Conservation (phyloP, 345 rosid genomes). For the Melaleuca quinquenervia region DNA sequence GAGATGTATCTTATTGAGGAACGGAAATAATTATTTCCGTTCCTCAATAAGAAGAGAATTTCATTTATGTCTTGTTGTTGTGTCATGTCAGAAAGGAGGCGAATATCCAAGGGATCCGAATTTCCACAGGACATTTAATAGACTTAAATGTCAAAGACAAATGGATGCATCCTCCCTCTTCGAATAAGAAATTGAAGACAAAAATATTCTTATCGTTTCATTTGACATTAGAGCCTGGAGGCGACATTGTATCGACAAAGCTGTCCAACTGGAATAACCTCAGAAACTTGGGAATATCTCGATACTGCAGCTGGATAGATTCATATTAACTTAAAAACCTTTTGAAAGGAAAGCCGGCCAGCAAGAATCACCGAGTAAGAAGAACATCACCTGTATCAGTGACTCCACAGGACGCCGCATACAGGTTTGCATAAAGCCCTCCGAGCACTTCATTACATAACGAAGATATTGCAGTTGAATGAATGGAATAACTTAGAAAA, state of each 20-base stretch:
- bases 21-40: no score
- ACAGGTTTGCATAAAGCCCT: constrained; percentile 93
- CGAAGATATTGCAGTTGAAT: not conserved
- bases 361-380: not conserved
- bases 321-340: not conserved
- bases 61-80: no score
- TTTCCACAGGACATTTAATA: no score
- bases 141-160: not conserved
- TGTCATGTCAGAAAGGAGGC: no score
- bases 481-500: not conserved
- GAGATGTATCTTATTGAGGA: no score
- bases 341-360: not conserved
- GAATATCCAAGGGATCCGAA: no score
- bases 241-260: not conserved
- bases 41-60: no score
- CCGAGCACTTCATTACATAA: constrained; percentile 47
- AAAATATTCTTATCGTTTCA: not conserved
- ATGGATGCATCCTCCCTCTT: not conserved
- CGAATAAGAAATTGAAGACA: not conserved
- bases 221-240: not conserved
- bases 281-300: not conserved
- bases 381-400: constrained; percentile 55
- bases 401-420: constrained; percentile 94
- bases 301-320: not conserved
- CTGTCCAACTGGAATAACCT: not conserved